Base-by-base conservation (phyloP, 371 early-diverging fungal genomes). In the Parasitella parasitica region DNA sequence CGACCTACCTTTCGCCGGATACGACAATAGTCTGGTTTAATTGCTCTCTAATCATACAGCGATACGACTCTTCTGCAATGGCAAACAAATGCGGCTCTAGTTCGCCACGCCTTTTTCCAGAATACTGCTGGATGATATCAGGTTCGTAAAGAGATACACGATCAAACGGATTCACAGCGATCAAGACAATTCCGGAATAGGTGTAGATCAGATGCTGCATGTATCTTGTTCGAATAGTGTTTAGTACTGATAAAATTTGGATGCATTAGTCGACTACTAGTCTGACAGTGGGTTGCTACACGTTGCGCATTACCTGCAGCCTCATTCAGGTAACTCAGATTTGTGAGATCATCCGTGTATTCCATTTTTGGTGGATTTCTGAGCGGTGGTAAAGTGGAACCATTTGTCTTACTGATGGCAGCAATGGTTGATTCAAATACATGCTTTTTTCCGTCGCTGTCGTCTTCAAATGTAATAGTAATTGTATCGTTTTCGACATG, bases 1-100 rank as follows among this genome's bases (percentile, higher is more conserved):
- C 24, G 38, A n/a, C 9, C 22, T 80, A 84, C 78, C 93, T 93
- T 81, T 99, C 99, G 58, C 99, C 99, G 2, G 97, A 96, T 41
- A 99, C 97, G 63, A 99, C 93, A 72, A 99, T 96, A 16, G 98
- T 95, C 75, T 99, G 99, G 76, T 98, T 96, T 67, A 82, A 86
- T 64, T 86, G 76, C 56, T 95, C 95, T 37, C 89, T 83, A 30
- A 96, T 84, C 95, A 99, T 94, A 68, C 90, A 89, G 18, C 93
- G 85, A 81, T 97, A 99, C 22, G 99, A 96, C 76, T 97, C 96
- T 78, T 97, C 97, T 18, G 99, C 97, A 68, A 98, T 94, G 26
- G 97, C 97, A 85, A 96, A 99, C 78, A 99, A 85, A 79, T 99
- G 99, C 12, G 99, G 99, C 53, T 96, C 96, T 22, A 96, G 81